phyloP scores from a whole-genome alignment of 306 rosid species.

The Glycine latifolia region DNA sequence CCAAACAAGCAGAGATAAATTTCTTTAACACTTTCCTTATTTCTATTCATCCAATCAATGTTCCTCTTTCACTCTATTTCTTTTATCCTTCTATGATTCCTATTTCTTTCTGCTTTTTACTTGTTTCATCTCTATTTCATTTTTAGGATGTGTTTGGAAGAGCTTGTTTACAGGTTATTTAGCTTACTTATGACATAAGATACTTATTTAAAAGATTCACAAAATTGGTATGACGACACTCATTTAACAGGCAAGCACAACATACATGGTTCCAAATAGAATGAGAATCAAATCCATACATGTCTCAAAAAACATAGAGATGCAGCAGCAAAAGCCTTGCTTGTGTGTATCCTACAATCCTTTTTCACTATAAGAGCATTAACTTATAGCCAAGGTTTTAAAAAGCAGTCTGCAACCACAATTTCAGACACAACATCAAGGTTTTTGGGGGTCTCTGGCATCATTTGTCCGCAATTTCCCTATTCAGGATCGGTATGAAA shows the following conservation, averaged over 20 bases:
- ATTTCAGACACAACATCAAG: not conserved
- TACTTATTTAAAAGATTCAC: not conserved
- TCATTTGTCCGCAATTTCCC: not conserved
- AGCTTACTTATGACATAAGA: not conserved
- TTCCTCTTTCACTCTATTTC: not conserved
- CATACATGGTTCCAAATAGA: not conserved
- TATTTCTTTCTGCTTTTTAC: not conserved
- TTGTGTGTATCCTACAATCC: slow-evolving; percentile 19
- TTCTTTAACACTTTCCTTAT: not conserved
- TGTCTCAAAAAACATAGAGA: not conserved
- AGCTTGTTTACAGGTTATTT: not conserved
- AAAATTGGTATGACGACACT: not conserved
- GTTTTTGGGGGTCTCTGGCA: not conserved
- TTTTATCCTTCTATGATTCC: not conserved
- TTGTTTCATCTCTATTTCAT: not conserved
- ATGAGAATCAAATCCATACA: slow-evolving; percentile 17
- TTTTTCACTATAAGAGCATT: slow-evolving; percentile 18
- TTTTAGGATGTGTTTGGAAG: not conserved
- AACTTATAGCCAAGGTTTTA: slow-evolving; percentile 4
- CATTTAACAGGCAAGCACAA: slow-evolving; percentile 11
- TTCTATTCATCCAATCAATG: not conserved
- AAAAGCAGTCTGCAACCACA: not conserved
- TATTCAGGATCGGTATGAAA: not conserved
- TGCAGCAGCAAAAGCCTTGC: not conserved
- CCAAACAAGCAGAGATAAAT: not conserved